A percentile compares a stretch with the other conserved stretches of the same genome.
Evolutionary conservation across 2,329 filamentous ascomycete genomes (phyloP).

Genomic region (Ophiostoma perfectum): DNA sequence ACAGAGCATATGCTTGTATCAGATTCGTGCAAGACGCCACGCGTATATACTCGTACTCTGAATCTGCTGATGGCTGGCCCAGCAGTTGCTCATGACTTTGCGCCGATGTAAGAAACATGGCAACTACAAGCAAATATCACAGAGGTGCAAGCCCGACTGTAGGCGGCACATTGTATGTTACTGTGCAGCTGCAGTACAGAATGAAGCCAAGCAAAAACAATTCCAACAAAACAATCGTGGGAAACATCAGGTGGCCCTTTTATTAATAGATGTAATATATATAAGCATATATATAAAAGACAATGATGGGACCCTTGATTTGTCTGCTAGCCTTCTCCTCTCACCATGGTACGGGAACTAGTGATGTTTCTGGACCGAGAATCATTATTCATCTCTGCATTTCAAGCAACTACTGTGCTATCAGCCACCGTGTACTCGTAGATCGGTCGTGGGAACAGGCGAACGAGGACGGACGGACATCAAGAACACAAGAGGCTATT

Average conservation of each 20-base stretch:
- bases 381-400: neutral
- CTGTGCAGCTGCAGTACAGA: too few species aligned
- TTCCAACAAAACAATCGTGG: too few species aligned
- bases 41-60: neutral
- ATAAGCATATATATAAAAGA: too few species aligned
- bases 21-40: neutral
- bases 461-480: neutral
- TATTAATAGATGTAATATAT: too few species aligned
- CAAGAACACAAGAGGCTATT: too few species aligned
- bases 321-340: neutral
- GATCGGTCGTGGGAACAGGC: neutral
- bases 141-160: too few species aligned
- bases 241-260: too few species aligned
- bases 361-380: neutral
- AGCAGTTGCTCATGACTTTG: too few species aligned
- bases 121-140: too few species aligned
- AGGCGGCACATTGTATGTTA: too few species aligned
- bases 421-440: neutral
- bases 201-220: too few species aligned
- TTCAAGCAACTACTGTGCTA: neutral
- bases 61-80: neutral
- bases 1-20: neutral
- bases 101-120: too few species aligned
- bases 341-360: neutral
- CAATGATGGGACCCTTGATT: neutral